phyloP scores from a whole-genome alignment of 2,329 filamentous ascomycete species.

The Fonsecaea monophora region DNA sequence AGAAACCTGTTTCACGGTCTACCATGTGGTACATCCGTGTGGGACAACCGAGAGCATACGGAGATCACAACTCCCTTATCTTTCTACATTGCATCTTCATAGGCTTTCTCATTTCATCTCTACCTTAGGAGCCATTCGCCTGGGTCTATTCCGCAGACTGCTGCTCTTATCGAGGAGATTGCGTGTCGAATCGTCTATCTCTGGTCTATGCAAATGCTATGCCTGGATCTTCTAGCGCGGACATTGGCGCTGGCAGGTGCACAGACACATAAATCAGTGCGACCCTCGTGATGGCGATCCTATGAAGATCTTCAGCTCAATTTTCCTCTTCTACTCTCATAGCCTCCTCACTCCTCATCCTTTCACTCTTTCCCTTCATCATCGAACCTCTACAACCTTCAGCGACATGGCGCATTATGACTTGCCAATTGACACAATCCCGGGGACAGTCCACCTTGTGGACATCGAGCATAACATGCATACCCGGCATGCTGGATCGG shows the following conservation, averaged over 20 bases:
- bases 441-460: constrained; percentile 50
- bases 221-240: background rate
- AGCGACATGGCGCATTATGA: constrained; percentile 21
- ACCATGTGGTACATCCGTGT: constrained; percentile 15
- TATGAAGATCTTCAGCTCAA: constrained; percentile 5
- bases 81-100: constrained; percentile 5
- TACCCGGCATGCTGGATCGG: constrained; percentile 37
- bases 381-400: background rate
- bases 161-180: constrained; percentile 11
- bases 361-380: background rate
- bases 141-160: constrained; percentile 3
- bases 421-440: constrained; percentile 39
- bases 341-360: background rate
- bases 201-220: background rate
- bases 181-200: constrained; percentile 8
- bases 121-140: background rate
- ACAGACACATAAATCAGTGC: constrained; percentile 6
- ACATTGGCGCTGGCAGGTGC: constrained; percentile 12
- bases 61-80: constrained; percentile 18
- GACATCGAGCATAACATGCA: constrained; percentile 44
- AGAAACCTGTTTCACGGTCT: background rate
- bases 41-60: constrained; percentile 1
- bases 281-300: constrained; percentile 3
- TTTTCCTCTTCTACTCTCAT: background rate
- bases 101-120: constrained; percentile 9